These are phyloP conservation scores for Capsicum chinense DNA, from an alignment of 257 asterid genomes.

Conservation along the genomic window DNA sequence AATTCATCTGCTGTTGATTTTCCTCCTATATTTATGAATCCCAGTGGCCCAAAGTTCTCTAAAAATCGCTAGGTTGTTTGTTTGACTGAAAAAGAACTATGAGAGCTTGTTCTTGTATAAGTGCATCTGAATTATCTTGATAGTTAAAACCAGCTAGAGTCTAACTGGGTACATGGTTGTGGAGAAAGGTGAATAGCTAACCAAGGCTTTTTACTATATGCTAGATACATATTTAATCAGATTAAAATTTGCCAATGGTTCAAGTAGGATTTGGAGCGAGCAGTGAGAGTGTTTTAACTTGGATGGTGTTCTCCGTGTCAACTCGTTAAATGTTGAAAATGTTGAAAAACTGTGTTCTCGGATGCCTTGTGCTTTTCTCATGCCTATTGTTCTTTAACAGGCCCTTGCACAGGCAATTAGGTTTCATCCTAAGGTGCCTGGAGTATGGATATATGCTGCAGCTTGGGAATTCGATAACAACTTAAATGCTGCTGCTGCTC, in stretches of 20 bases:
- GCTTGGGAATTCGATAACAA: conserved; percentile 94
- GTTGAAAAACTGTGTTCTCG: not conserved
- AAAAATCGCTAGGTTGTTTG: not conserved
- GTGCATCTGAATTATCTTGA: not conserved
- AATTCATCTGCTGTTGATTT: not conserved
- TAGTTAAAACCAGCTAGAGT: not conserved
- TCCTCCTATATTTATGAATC: not conserved
- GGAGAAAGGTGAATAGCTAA: not conserved
- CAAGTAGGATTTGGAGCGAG: conserved; percentile 19
- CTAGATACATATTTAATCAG: conserved; percentile 20
- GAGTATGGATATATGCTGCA: conserved; percentile 95
- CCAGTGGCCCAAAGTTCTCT: not conserved
- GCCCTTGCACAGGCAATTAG: conserved; percentile 82
- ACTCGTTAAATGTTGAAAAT: conserved; percentile 3
- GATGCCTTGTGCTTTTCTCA: conserved; percentile 23
- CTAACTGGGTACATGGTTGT: not conserved
- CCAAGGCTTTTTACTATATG: not conserved
- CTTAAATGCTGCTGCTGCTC: conserved; percentile 84
- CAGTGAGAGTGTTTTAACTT: not conserved
- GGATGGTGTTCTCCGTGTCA: not conserved
- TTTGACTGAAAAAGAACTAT: conserved; percentile 6
- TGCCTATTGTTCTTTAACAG: conserved; percentile 43
- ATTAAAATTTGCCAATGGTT: not conserved
- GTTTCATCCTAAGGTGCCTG: conserved; percentile 91
- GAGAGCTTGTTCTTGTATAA: not conserved